These are phyloP conservation scores for cucumber (Cucumis sativus) DNA, from an alignment of 306 rosid species.

Conservation along the genomic window DNA sequence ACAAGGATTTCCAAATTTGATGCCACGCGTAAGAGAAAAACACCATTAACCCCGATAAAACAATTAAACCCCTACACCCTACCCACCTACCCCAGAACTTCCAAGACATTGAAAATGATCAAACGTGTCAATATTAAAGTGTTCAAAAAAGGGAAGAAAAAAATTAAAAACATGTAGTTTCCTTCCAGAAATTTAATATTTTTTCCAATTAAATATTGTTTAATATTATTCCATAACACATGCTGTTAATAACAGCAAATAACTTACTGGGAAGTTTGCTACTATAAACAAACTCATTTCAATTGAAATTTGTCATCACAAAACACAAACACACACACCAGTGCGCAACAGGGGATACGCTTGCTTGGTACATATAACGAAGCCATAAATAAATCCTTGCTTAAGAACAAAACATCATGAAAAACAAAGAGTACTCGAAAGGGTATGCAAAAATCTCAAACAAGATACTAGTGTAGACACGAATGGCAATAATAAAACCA, in stretches of 20 bases:
- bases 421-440: slow-evolving; percentile 7
- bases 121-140: not conserved
- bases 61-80: not conserved
- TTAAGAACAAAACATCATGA: not conserved
- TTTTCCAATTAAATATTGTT: not conserved
- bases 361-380: not conserved
- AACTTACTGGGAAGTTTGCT: not conserved
- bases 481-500: slow-evolving; percentile 22
- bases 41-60: not conserved
- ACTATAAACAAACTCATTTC: not conserved
- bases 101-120: not conserved
- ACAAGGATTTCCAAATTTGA: not conserved
- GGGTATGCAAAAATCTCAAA: slow-evolving; percentile 2
- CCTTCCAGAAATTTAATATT: not conserved
- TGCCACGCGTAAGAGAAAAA: not conserved
- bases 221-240: not conserved
- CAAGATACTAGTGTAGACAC: not conserved
- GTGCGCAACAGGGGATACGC: not conserved
- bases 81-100: not conserved
- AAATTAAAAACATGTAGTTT: not conserved
- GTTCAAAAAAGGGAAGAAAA: not conserved
- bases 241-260: not conserved
- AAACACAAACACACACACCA: too few species aligned
- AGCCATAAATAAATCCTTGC: not conserved
- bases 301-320: not conserved